Percentiles rank a stretch among this genome's conserved stretches.
phyloP scores from a whole-genome alignment of 306 rosid genomes.

The Quercus cerris region DNA sequence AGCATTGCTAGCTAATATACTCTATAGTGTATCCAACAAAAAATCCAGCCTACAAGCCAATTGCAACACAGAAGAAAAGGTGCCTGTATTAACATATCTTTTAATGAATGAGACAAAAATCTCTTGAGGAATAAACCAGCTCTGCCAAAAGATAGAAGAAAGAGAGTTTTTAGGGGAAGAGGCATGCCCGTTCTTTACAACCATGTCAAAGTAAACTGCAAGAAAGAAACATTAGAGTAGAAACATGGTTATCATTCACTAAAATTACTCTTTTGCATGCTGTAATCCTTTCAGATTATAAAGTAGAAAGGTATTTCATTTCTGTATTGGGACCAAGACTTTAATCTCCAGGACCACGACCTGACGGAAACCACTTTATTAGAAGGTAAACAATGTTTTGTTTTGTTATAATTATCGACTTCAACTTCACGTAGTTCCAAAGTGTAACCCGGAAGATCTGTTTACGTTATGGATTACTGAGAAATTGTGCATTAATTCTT shows the following conservation, averaged over 20 bases:
- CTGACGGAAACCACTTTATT: neutral
- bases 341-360: neutral
- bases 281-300: too few species aligned
- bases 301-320: too few species aligned
- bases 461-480: too few species aligned
- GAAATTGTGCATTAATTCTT: neutral
- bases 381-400: neutral
- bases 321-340: neutral
- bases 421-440: too few species aligned
- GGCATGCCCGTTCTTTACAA: too few species aligned
- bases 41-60: constrained; percentile 5
- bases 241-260: neutral
- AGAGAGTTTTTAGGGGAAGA: too few species aligned
- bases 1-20: too few species aligned
- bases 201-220: neutral
- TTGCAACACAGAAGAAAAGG: constrained; percentile 67
- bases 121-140: neutral
- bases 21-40: too few species aligned
- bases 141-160: neutral
- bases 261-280: neutral
- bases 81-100: constrained; percentile 44
- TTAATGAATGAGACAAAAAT: constrained; percentile 1
- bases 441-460: too few species aligned
- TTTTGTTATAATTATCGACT: too few species aligned
- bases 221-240: neutral